Conservation (phyloP, 768 basidiomycete species). For the Candolleomyces efflorescens region DNA sequence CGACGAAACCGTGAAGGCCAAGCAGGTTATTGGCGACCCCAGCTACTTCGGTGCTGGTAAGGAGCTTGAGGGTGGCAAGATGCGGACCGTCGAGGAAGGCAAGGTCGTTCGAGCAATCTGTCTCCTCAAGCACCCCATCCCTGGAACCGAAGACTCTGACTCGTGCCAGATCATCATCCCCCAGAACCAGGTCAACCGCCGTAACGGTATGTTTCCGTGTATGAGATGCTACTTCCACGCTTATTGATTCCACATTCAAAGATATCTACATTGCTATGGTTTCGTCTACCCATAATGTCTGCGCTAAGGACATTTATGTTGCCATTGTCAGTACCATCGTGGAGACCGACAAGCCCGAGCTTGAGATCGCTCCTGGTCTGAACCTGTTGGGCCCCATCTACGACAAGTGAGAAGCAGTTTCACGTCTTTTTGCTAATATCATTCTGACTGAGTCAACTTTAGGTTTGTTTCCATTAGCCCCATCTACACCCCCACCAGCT, state of each 20-base stretch:
- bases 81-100: conserved; percentile 87
- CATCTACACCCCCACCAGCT: conserved; percentile 82
- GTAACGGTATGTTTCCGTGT: conserved; percentile 64
- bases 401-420: conserved; percentile 68
- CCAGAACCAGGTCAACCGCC: conserved; percentile 92
- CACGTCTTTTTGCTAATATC: conserved; percentile 7
- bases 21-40: conserved; percentile 96
- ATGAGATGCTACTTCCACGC: neutral
- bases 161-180: conserved; percentile 98
- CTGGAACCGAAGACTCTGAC: conserved; percentile 93
- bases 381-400: conserved; percentile 87
- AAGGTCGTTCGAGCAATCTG: conserved; percentile 97
- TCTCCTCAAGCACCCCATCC: conserved; percentile 96
- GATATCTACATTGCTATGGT: conserved; percentile 99
- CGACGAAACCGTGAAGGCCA: conserved; percentile 91
- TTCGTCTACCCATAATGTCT: conserved; percentile 95
- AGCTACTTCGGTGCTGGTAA: conserved; percentile 89
- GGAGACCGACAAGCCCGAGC: conserved; percentile 89
- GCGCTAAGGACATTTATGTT: conserved; percentile 91
- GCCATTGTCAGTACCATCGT: conserved; percentile 99
- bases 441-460: neutral
- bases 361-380: conserved; percentile 89
- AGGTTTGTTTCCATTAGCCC: conserved; percentile 91
- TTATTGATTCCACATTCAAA: conserved; percentile 24
- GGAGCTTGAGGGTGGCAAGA: conserved; percentile 62